Percentiles rank a stretch among this genome's conserved stretches.
Evolutionary conservation across 108 stramenopile species (phyloP).

Genomic region (Cyclotella sp.): DNA sequence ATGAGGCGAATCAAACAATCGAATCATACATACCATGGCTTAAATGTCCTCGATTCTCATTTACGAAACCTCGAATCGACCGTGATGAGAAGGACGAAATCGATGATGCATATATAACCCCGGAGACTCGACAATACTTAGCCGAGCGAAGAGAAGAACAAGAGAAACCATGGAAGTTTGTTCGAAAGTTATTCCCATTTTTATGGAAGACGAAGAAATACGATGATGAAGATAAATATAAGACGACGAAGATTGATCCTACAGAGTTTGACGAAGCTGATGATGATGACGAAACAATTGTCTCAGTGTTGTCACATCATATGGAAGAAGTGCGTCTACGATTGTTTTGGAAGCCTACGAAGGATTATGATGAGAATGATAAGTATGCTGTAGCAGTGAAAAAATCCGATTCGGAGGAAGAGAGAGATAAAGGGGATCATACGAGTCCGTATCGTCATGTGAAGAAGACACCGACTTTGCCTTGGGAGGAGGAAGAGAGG

Average conservation of each 20-base stretch:
- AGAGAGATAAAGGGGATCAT: background rate
- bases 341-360: slow-evolving; percentile 12
- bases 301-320: slow-evolving; percentile 3
- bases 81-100: slow-evolving; percentile 1
- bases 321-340: slow-evolving; percentile 7
- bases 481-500: background rate
- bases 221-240: background rate
- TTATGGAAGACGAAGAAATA: background rate
- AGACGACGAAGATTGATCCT: no score
- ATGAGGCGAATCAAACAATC: background rate
- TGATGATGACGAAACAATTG: background rate
- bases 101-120: background rate
- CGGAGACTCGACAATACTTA: background rate
- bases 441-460: background rate
- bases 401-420: background rate
- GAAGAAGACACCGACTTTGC: background rate
- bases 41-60: background rate
- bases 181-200: background rate
- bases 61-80: slow-evolving; percentile 1
- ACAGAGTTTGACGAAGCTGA: background rate
- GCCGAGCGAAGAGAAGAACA: background rate
- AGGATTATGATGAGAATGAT: slow-evolving; percentile 13
- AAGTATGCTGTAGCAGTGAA: slow-evolving; percentile 4
- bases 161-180: background rate
- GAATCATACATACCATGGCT: background rate